phyloP scores from a whole-genome alignment of 2,329 filamentous ascomycete species.

The Magnaporthales sp. region DNA sequence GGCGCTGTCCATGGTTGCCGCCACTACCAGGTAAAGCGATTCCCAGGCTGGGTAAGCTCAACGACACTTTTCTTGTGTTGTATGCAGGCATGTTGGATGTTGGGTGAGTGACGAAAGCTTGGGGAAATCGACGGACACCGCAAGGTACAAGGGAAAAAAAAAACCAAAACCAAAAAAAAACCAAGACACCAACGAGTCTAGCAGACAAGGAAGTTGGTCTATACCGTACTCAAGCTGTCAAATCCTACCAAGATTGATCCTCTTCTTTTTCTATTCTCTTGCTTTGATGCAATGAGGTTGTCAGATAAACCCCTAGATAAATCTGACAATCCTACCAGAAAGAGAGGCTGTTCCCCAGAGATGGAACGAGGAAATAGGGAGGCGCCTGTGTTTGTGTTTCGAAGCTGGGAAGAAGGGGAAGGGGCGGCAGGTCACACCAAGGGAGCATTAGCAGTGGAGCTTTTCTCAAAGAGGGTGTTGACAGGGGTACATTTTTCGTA shows the following conservation, averaged over 20 bases:
- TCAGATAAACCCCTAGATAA: not conserved
- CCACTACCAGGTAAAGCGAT: constrained; percentile 65
- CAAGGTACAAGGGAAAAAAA: not conserved
- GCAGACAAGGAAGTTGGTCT: not conserved
- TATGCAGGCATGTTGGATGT: not conserved
- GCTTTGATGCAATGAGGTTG: not conserved
- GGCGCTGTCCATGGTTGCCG: constrained; percentile 30
- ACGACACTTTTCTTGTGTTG: constrained; percentile 34
- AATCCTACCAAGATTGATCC: not conserved
- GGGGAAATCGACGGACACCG: not conserved
- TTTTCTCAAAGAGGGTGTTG: not conserved
- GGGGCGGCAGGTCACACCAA: not conserved
- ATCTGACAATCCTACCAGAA: not conserved
- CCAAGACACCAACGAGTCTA: not conserved
- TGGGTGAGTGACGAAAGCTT: not conserved
- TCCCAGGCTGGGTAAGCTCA: constrained; percentile 86
- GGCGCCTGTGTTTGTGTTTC: not conserved
- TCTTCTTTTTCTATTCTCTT: not conserved
- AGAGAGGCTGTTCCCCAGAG: not conserved
- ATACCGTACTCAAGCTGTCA: not conserved
- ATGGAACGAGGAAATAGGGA: constrained; percentile 1
- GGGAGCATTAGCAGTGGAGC: not conserved
- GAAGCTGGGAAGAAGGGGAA: not conserved
- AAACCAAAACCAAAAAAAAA: constrained; percentile 7
- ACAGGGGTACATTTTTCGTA: not conserved